Evolutionary conservation across 805 yeast genomes (phyloP).

Genomic region (Yarrowia deformans): DNA sequence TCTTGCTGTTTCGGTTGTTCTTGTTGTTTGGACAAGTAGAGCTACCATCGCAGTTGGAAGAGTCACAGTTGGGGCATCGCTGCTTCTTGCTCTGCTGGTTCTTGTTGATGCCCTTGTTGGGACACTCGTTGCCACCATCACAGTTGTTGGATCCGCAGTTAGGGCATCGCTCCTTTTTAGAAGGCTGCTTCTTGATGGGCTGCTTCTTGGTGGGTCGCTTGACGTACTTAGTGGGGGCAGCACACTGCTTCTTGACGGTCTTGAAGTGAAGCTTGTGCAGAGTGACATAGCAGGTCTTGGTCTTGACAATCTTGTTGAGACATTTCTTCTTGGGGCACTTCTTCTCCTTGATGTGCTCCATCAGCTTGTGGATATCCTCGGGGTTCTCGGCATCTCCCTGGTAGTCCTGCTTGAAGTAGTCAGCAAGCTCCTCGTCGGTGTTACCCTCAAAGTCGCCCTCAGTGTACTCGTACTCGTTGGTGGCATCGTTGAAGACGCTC

Average conservation of each 20-base stretch:
- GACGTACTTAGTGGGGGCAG: conserved; percentile 12
- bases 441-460: conserved; percentile 37
- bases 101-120: conserved; percentile 67
- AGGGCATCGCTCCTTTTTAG: conserved; percentile 28
- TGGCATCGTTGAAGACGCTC: conserved; percentile 4
- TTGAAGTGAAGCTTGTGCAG: conserved; percentile 18
- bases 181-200: conserved; percentile 5
- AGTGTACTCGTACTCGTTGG: conserved; percentile 26
- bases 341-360: conserved; percentile 33
- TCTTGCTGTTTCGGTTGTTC: background rate
- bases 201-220: conserved; percentile 12
- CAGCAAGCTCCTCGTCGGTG: conserved; percentile 18
- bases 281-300: conserved; percentile 28
- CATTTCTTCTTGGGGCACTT: conserved; percentile 37
- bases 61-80: conserved; percentile 27
- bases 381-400: conserved; percentile 23
- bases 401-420: conserved; percentile 14
- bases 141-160: conserved; percentile 16
- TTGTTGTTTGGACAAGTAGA: background rate
- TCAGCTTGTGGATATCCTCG: conserved; percentile 26
- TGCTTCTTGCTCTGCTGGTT: conserved; percentile 53
- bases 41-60: conserved; percentile 7
- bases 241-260: conserved; percentile 20
- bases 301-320: conserved; percentile 17
- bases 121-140: conserved; percentile 20